These are phyloP conservation scores for Emydomyces testavorans DNA, from an alignment of 2,329 filamentous ascomycete species.

Conservation along the genomic window DNA sequence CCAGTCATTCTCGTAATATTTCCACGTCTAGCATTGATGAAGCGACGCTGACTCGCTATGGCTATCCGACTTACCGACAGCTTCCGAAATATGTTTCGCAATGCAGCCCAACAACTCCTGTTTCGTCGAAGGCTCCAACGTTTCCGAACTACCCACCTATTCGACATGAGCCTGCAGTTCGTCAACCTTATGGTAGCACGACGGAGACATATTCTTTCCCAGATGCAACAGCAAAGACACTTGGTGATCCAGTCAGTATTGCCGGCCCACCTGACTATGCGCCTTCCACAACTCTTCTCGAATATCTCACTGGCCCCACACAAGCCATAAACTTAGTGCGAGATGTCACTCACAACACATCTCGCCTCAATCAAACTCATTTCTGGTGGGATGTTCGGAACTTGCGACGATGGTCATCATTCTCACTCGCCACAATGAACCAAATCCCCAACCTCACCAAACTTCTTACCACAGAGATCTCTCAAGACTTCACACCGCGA, in stretches of 20 bases:
- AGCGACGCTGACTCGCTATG: conserved; percentile 55
- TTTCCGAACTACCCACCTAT: conserved; percentile 28
- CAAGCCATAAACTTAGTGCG: conserved; percentile 73
- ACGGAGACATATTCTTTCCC: not conserved
- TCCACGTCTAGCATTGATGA: conserved; percentile 60
- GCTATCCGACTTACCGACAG: conserved; percentile 74
- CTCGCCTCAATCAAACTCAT: conserved; percentile 60
- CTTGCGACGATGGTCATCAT: conserved; percentile 68
- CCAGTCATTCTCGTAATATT: conserved; percentile 44
- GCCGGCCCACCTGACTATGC: not conserved
- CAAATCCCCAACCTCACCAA: conserved; percentile 59
- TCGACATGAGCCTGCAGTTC: conserved; percentile 29
- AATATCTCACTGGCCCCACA: conserved; percentile 67
- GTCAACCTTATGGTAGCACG: conserved; percentile 29
- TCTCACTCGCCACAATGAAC: conserved; percentile 61
- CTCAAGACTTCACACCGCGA: conserved; percentile 30
- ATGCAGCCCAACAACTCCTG: conserved; percentile 30
- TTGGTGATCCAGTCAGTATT: conserved; percentile 1
- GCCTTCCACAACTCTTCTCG: conserved; percentile 55
- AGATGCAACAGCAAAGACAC: not conserved
- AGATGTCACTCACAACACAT: conserved; percentile 57
- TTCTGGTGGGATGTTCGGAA: conserved; percentile 97
- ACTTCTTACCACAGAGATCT: conserved; percentile 59
- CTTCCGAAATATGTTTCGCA: conserved; percentile 48
- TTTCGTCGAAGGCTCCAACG: conserved; percentile 32